Base-by-base conservation (phyloP, 2,329 filamentous ascomycete species). In the Beauveria sp. region DNA sequence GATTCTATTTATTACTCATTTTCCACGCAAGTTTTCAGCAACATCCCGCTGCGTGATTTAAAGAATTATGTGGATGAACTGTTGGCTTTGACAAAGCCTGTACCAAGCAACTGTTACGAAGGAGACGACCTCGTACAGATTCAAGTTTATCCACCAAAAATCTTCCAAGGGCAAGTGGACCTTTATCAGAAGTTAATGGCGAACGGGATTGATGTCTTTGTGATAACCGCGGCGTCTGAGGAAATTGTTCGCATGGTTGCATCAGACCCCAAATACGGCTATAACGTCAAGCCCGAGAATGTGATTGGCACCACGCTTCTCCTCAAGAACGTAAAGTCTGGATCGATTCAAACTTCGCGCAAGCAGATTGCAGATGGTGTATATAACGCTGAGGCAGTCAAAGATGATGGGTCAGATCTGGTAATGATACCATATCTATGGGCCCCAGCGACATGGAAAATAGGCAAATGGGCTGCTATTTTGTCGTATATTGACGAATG, bases 11-110 rank as follows among this genome's bases (percentile, higher is more conserved):
- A 76, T 69, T 79, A 79, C 64, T 75, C 75, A 0, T 79, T 75
- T 68, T 72, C 71, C 10, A 75, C 75, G 0, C 74, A 79, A 62
- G 69, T 77, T 61, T 79, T 75, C 56, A 71, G 72, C 46, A 76
- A 76, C 28, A 67, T 79, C 42, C 71, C 76, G 1, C 71, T 82
- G 60, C 72, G 76, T 55, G 73, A 79, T 63, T 73, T 79, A 40
- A 78, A 77, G 68, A 74, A 72, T 62, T 76, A 77, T 65, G 75
- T 79, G 1, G 80, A 80, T 64, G 75, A 80, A 64, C 72, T 81
- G 62, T 77, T 80, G 70, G 72, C 76, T 1, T 71, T 76, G 61
- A 74, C 76, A 67, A 63, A 53, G 26, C 73, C 72, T 9, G 72
- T 79, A 4, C 63, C 69, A 5, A 69, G 70, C 18, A 72, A 67